Conservation (phyloP, 768 basidiomycete genomes). For the Amanita jacksonii region DNA sequence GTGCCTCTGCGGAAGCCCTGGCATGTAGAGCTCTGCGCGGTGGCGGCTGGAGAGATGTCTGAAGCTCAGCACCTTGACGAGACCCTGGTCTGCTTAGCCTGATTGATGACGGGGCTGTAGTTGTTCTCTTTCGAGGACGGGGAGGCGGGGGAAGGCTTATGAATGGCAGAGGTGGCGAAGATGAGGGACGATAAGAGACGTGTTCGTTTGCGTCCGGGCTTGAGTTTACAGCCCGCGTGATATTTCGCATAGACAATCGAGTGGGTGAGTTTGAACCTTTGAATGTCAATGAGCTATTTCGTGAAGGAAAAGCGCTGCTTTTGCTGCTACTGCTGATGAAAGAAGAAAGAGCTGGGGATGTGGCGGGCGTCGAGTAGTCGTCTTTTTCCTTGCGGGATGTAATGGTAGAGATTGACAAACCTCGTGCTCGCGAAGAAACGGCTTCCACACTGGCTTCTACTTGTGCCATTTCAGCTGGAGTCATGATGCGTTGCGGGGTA, state of each 20-base stretch:
- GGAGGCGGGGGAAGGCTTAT: conserved; percentile 50
- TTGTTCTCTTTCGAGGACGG: conserved; percentile 27
- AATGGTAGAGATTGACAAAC: conserved; percentile 29
- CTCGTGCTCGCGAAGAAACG: conserved; percentile 21
- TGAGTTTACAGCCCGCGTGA: conserved; percentile 25
- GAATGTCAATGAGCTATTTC: conserved; percentile 6
- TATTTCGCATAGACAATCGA: conserved; percentile 17
- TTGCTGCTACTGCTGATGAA: conserved; percentile 1
- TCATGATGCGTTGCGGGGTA: conserved; percentile 56
- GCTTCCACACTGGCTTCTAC: conserved; percentile 43
- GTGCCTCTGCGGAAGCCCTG: conserved; percentile 27
- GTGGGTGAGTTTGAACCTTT: conserved; percentile 1
- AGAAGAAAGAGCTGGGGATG: conserved; percentile 7
- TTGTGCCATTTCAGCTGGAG: conserved; percentile 53
- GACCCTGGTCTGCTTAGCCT: not conserved
- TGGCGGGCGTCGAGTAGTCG: not conserved
- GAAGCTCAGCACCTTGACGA: not conserved
- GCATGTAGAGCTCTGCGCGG: conserved; percentile 20
- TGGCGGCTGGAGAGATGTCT: conserved; percentile 4
- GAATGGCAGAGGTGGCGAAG: conserved; percentile 18
- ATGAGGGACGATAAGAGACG: conserved; percentile 9
- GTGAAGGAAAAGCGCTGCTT: conserved; percentile 6
- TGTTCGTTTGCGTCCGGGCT: conserved; percentile 9
- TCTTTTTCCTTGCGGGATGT: conserved; percentile 18
- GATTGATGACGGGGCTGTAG: conserved; percentile 9